These are phyloP conservation scores for Chloranthus sessilifolius DNA, from an alignment of 164 flowering plant genomes.

Conservation along the genomic window DNA sequence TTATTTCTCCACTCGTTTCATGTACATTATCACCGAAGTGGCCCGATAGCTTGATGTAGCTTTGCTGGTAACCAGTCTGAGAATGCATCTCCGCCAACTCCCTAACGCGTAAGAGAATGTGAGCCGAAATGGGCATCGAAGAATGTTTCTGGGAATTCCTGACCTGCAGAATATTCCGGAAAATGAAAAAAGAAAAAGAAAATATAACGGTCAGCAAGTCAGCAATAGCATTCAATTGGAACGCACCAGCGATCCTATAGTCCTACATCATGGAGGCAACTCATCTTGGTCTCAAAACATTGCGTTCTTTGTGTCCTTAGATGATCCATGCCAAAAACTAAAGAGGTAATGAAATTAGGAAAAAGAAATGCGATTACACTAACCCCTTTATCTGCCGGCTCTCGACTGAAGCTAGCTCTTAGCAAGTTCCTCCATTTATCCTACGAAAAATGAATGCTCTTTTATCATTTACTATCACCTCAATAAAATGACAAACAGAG, in stretches of 20 bases:
- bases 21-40: constrained; percentile 26
- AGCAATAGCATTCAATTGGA: too few relatives aligned
- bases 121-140: constrained; percentile 62
- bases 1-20: too few relatives aligned
- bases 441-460: constrained; percentile 39
- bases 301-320: too few relatives aligned
- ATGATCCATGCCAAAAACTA: too few relatives aligned
- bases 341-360: too few relatives aligned
- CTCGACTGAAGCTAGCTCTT: constrained; percentile 75
- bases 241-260: too few relatives aligned
- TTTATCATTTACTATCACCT: too few relatives aligned
- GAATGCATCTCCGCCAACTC: constrained; percentile 83
- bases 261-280: too few relatives aligned
- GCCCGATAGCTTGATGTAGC: constrained; percentile 30
- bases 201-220: too few relatives aligned
- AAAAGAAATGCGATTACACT: constrained; percentile 21
- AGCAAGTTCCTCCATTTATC: constrained; percentile 98
- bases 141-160: constrained; percentile 50
- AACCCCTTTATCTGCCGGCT: constrained; percentile 57
- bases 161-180: constrained; percentile 44
- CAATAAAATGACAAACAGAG: too few relatives aligned
- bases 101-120: constrained; percentile 61
- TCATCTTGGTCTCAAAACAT: too few relatives aligned
- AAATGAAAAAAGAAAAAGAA: too few relatives aligned
- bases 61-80: constrained; percentile 32